Evolutionary conservation across 306 rosid species (phyloP).

Genomic region (Malus orientalis): DNA sequence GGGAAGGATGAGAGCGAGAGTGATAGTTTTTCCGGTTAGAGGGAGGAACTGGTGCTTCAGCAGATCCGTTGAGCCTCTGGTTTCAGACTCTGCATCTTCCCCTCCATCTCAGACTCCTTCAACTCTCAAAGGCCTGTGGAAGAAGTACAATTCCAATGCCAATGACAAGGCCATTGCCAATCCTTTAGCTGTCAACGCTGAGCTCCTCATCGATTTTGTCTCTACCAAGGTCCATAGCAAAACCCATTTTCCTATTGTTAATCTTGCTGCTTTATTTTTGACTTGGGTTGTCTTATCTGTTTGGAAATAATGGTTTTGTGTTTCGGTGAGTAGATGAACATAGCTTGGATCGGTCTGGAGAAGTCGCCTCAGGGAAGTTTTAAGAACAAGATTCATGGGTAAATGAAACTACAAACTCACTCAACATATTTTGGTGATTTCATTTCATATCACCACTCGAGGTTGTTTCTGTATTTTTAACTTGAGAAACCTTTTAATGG

Average conservation of each 20-base stretch:
- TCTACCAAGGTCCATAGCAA: constrained; percentile 42
- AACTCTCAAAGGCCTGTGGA: constrained; percentile 55
- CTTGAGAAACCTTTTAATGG: background rate
- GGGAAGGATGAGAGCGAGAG: constrained; percentile 63
- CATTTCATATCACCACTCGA: background rate
- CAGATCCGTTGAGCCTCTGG: constrained; percentile 45
- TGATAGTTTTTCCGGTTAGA: constrained; percentile 75
- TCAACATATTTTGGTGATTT: background rate
- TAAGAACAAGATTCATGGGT: constrained; percentile 78
- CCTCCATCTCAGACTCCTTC: constrained; percentile 40
- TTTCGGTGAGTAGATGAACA: constrained; percentile 54
- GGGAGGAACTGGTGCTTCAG: constrained; percentile 83
- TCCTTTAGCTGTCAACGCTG: constrained; percentile 42
- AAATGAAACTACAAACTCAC: background rate
- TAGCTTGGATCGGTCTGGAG: constrained; percentile 67
- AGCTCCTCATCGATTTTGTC: constrained; percentile 47
- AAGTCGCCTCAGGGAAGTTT: constrained; percentile 59
- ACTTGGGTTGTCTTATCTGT: background rate
- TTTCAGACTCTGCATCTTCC: constrained; percentile 25
- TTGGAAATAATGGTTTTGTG: background rate
- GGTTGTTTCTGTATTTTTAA: background rate
- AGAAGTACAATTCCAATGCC: constrained; percentile 37
- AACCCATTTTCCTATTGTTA: too few species aligned
- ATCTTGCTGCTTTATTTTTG: background rate
- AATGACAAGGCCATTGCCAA: constrained; percentile 25